phyloP scores from a whole-genome alignment of 495 filamentous ascomycete species.

The Polyplosphaeria fusca region DNA sequence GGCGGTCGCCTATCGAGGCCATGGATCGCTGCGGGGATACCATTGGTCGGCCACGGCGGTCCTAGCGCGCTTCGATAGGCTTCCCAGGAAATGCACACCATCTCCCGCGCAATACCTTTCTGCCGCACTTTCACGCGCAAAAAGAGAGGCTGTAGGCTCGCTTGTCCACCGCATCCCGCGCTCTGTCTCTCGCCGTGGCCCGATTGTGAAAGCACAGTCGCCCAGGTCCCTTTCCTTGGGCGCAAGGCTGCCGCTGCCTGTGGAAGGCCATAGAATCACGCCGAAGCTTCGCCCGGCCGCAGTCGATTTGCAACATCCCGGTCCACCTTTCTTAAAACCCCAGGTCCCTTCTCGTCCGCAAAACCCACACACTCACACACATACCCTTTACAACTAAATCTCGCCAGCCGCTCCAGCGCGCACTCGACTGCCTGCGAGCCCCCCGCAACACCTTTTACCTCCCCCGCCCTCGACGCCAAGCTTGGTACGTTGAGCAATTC shows the following conservation, averaged over 20 bases:
- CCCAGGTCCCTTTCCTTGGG: neutral
- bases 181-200: neutral
- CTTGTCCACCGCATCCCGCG: too few species aligned
- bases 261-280: constrained; percentile 29
- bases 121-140: too few species aligned
- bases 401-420: neutral
- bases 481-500: neutral
- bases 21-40: neutral
- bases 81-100: neutral
- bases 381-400: neutral
- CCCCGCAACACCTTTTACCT: neutral
- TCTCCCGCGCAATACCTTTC: neutral
- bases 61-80: constrained; percentile 3
- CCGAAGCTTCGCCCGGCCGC: constrained; percentile 26
- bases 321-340: constrained; percentile 13
- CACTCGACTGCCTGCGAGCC: neutral
- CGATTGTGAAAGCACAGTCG: neutral
- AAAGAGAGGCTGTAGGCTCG: too few species aligned
- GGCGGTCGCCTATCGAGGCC: constrained; percentile 12
- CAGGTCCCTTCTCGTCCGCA: constrained; percentile 6
- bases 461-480: too few species aligned
- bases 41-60: constrained; percentile 1
- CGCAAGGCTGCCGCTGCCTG: constrained; percentile 24
- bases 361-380: neutral
- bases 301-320: constrained; percentile 24